Evolutionary conservation across 192 early-diverging fungal species (phyloP).

Genomic region (Paraglomus brasilianum): DNA sequence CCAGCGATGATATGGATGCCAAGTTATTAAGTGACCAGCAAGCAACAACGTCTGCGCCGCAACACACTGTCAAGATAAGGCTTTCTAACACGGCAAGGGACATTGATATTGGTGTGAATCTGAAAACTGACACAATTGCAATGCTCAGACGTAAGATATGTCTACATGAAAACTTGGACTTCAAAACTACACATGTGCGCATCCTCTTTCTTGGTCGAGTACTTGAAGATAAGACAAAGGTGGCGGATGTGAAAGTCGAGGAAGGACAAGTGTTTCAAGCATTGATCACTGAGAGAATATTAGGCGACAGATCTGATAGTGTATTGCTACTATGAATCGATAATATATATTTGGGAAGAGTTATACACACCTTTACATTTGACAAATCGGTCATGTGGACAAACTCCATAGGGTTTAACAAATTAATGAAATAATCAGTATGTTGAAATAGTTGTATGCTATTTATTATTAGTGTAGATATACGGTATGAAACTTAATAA

Average conservation of each 20-base stretch:
- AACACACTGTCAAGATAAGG: constrained; percentile 34
- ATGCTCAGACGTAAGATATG: constrained; percentile 35
- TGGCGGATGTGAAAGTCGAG: constrained; percentile 4
- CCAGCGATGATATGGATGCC: neutral
- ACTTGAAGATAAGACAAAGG: constrained; percentile 35
- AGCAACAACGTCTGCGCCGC: neutral
- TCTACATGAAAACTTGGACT: constrained; percentile 16
- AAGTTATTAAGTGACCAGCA: constrained; percentile 16
- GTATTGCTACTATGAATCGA: too few species aligned
- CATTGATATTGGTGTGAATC: constrained; percentile 30
- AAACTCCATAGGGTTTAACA: too few species aligned
- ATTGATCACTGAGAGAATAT: constrained; percentile 24
- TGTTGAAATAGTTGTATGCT: too few species aligned
- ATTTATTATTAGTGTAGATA: too few species aligned
- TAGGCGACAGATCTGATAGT: too few species aligned
- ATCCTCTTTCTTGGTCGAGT: constrained; percentile 53
- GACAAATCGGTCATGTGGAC: too few species aligned
- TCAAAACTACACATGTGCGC: constrained; percentile 33
- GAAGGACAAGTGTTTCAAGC: constrained; percentile 27
- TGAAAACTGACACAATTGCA: constrained; percentile 36
- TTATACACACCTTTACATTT: too few species aligned
- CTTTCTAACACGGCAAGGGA: constrained; percentile 33
- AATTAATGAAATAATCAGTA: too few species aligned
- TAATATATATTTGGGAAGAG: too few species aligned
- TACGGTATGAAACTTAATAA: too few species aligned